Conservation (phyloP, 768 basidiomycete genomes). For the Lactarius deliciosus region DNA sequence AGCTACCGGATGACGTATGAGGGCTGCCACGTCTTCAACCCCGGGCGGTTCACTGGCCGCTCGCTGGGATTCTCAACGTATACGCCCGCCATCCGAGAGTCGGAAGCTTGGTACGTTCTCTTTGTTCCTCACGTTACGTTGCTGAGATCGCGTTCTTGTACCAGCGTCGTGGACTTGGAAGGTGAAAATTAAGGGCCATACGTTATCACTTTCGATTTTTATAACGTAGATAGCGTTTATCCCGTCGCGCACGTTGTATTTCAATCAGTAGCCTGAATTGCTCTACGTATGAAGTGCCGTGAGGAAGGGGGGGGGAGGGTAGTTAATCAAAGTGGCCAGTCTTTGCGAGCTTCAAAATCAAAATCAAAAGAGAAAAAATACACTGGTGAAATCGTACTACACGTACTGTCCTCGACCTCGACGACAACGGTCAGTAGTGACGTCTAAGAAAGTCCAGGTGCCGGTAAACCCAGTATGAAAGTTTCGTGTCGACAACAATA, state of each 20-base stretch:
- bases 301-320: not conserved
- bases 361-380: conserved; percentile 4
- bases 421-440: not conserved
- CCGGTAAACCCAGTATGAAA: conserved; percentile 7
- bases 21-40: conserved; percentile 98
- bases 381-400: conserved; percentile 13
- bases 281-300: not conserved
- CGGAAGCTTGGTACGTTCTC: conserved; percentile 73
- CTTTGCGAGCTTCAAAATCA: not conserved
- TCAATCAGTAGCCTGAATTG: conserved; percentile 9
- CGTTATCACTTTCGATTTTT: too few species aligned
- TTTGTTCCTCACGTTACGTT: not conserved
- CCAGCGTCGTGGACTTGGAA: conserved; percentile 27
- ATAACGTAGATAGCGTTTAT: too few species aligned
- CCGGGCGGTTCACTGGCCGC: conserved; percentile 85
- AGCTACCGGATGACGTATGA: conserved; percentile 96
- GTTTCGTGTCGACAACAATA: conserved; percentile 11
- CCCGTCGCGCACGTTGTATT: not conserved
- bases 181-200: conserved; percentile 14
- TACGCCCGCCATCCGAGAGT: conserved; percentile 79
- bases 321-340: not conserved
- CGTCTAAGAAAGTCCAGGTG: conserved; percentile 5
- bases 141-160: not conserved
- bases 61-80: conserved; percentile 89
- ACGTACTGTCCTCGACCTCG: not conserved